Evolutionary conservation across 2,329 filamentous ascomycete species (phyloP).

Genomic region (Monosporascus sp.): DNA sequence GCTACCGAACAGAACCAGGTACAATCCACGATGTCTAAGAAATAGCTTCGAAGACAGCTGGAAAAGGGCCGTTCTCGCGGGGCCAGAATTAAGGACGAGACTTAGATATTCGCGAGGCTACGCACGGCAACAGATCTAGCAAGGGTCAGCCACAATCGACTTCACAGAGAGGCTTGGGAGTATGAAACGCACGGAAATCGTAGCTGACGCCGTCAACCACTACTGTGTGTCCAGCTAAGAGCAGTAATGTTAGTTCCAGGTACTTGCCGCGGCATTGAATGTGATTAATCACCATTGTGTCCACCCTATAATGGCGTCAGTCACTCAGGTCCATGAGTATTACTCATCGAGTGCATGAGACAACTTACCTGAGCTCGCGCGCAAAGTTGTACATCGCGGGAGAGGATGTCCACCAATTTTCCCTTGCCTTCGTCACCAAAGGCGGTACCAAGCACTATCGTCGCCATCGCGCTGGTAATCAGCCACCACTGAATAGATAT

Average conservation of each 20-base stretch:
- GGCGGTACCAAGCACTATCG: background rate
- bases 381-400: background rate
- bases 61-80: no score
- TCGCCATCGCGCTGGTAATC: background rate
- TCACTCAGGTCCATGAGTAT: background rate
- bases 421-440: background rate
- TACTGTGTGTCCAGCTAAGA: background rate
- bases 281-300: background rate
- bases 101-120: background rate
- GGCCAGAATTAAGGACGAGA: no score
- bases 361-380: background rate
- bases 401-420: background rate
- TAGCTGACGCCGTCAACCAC: background rate
- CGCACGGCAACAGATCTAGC: background rate
- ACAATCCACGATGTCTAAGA: background rate
- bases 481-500: no score
- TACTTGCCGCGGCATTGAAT: background rate
- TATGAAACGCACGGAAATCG: background rate
- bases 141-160: background rate
- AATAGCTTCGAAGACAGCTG: no score
- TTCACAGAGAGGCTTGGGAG: background rate
- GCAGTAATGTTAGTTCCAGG: background rate
- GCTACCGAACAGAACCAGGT: background rate
- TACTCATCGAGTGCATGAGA: no score
- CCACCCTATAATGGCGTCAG: background rate